These are phyloP conservation scores for Chaetomiaceae sp. DNA, from an alignment of 2,329 filamentous ascomycete genomes.

Conservation along the genomic window DNA sequence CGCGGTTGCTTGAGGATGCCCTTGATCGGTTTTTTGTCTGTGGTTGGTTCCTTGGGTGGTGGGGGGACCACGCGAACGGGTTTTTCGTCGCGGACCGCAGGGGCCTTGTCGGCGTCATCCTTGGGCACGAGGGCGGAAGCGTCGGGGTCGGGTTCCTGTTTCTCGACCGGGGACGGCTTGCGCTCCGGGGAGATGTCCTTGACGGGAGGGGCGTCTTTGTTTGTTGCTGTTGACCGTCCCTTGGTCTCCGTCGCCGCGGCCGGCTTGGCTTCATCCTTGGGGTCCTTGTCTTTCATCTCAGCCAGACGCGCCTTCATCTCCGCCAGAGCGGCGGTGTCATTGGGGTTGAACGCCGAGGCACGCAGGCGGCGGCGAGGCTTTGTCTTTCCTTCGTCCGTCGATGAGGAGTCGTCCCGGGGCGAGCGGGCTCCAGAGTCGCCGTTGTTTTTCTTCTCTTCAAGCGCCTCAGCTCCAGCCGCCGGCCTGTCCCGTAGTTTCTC, in stretches of 20 bases:
- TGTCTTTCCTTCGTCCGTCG: constrained; percentile 37
- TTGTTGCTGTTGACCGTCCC: constrained; percentile 6
- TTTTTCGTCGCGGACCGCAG: constrained; percentile 37
- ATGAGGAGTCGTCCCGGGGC: constrained; percentile 37
- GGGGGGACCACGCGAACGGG: constrained; percentile 69
- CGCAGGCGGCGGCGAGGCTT: constrained; percentile 36
- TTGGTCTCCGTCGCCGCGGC: constrained; percentile 18
- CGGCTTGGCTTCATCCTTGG: not conserved
- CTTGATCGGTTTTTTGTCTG: constrained; percentile 65
- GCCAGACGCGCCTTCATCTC: constrained; percentile 37
- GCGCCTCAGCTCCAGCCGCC: constrained; percentile 39
- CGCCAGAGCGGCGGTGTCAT: constrained; percentile 45
- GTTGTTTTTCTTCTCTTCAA: constrained; percentile 32
- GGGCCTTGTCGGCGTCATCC: constrained; percentile 35
- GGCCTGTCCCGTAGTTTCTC: constrained; percentile 6
- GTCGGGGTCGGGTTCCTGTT: constrained; percentile 19
- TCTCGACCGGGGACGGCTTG: constrained; percentile 18
- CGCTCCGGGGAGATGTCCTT: constrained; percentile 27
- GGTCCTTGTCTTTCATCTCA: constrained; percentile 41
- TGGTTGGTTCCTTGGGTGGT: constrained; percentile 52
- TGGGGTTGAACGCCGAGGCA: constrained; percentile 46
- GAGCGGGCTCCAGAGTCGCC: constrained; percentile 33
- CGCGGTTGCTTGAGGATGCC: constrained; percentile 83
- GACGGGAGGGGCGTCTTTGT: constrained; percentile 8
- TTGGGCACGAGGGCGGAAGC: constrained; percentile 20